Evolutionary conservation across 2,329 filamentous ascomycete species (phyloP).

Genomic region (Davidsoniella neocaledoniae): DNA sequence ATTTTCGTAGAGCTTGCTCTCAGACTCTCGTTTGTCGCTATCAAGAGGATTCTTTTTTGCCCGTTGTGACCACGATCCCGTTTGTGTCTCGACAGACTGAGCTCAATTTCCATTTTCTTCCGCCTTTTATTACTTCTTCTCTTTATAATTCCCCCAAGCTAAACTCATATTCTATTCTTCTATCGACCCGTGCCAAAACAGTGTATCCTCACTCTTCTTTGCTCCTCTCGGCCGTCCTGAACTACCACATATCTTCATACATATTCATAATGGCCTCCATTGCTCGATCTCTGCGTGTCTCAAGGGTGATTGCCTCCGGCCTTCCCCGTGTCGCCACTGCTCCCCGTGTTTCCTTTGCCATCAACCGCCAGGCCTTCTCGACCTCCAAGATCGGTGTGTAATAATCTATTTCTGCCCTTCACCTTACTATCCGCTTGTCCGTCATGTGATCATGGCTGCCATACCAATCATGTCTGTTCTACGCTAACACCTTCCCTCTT

Average conservation of each 20-base stretch:
- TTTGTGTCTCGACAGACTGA: too few species aligned
- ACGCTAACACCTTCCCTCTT: background rate
- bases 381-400: conserved; percentile 23
- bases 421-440: background rate
- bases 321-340: conserved; percentile 23
- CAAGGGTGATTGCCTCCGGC: conserved; percentile 24
- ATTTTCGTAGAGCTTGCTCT: background rate
- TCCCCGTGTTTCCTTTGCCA: conserved; percentile 24
- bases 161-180: background rate
- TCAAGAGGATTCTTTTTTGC: too few species aligned
- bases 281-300: conserved; percentile 35
- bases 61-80: too few species aligned
- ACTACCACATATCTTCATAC: conserved; percentile 12
- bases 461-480: background rate
- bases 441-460: background rate
- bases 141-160: background rate
- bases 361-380: conserved; percentile 26
- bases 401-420: background rate
- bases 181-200: background rate
- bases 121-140: conserved; percentile 2
- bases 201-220: background rate
- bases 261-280: conserved; percentile 40
- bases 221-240: conserved; percentile 5
- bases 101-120: conserved; percentile 5
- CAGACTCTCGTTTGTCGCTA: too few species aligned